Evolutionary conservation across 1,284 basidiomycete genomes (phyloP), one percentile per base, ranked within the genome.

Genomic region (Ceratobasidium sp.): DNA sequence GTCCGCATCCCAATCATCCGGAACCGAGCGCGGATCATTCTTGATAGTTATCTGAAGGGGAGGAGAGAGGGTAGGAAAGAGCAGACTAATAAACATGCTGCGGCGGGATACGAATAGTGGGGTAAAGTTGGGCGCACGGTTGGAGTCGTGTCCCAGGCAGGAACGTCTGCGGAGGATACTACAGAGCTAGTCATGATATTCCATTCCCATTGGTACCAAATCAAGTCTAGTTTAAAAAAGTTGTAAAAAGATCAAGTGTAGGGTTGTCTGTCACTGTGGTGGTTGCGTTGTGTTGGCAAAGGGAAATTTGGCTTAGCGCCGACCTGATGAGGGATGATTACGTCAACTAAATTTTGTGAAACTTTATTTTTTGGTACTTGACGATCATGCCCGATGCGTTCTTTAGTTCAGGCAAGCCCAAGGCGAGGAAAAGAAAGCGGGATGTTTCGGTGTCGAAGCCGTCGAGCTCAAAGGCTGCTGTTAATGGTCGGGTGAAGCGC

Each of bases 1-100:
- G 38, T 80, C 79, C 33, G 67, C 76, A 52, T 81, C 80, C 80
- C 80, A 81, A 44, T 80, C 79, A 28, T 81, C 80, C n/a, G 80
- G 80, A 26, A 81, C 79, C 15, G 76, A 64, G 59, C 59, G 52
- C 50, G 44, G 44, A 40, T 75, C 61, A 26, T 65, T 40, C 13
- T 73, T 73, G 26, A 68, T 62, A 42, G 74, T 67, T 48, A 77
- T 69, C 75, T 77, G 75, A 20, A 23, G n/a, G n/a, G 40, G 26
- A 50, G 28, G 33, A 33, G 33, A 33, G 33, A 33, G 33, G 33
- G 4, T 1, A 33, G 33, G 23, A 38, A 54, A 28, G 40, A 28
- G 50, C 50, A 56, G 46, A 59, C 52, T 68, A 9, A 66, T 33
- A 77, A 13, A 50, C 42, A 59, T 33, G 65, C 42, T 20, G 65